Evolutionary conservation across 371 early-diverging fungal genomes (phyloP).

Genomic region (Blakeslea trispora): DNA sequence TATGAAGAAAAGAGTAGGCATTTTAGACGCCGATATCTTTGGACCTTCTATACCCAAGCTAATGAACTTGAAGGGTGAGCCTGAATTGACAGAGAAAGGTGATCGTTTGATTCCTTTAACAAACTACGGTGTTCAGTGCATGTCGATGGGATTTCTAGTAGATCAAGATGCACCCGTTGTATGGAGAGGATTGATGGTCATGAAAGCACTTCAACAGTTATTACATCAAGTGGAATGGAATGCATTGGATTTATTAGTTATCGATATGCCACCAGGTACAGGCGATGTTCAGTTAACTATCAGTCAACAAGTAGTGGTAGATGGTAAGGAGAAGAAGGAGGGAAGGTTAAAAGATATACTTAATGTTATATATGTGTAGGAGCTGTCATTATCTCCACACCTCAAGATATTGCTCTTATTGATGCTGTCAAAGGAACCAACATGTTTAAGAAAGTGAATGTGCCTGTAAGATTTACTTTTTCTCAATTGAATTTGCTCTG

Average conservation of each 20-base stretch:
- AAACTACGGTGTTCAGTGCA: slow-evolving; percentile 86
- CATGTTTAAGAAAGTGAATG: slow-evolving; percentile 83
- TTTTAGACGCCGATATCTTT: slow-evolving; percentile 92
- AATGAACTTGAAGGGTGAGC: slow-evolving; percentile 80
- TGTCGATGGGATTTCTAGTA: slow-evolving; percentile 92
- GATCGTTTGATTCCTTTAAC: slow-evolving; percentile 68
- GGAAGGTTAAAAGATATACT: too few species aligned
- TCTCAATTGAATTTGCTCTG: too few species aligned
- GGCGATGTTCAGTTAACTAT: slow-evolving; percentile 90
- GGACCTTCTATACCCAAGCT: slow-evolving; percentile 88
- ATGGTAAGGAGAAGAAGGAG: too few species aligned
- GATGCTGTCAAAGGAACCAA: slow-evolving; percentile 83
- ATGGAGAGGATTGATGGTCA: slow-evolving; percentile 94
- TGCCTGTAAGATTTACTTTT: slow-evolving; percentile 72
- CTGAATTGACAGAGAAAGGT: slow-evolving; percentile 62
- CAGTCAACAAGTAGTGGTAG: slow-evolving; percentile 75
- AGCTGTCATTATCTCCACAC: slow-evolving; percentile 87
- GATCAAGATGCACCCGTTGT: slow-evolving; percentile 79
- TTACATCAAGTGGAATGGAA: slow-evolving; percentile 86
- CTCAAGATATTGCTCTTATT: slow-evolving; percentile 85
- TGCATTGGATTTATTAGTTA: slow-evolving; percentile 75
- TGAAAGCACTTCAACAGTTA: slow-evolving; percentile 91
- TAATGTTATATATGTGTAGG: too few species aligned
- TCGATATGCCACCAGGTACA: slow-evolving; percentile 94
- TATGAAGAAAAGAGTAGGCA: slow-evolving; percentile 65